Percentiles rank a stretch among this genome's conserved stretches.
Evolutionary conservation across 139 green algal species (phyloP).

Genomic region (Chlamydomonas applanata): DNA sequence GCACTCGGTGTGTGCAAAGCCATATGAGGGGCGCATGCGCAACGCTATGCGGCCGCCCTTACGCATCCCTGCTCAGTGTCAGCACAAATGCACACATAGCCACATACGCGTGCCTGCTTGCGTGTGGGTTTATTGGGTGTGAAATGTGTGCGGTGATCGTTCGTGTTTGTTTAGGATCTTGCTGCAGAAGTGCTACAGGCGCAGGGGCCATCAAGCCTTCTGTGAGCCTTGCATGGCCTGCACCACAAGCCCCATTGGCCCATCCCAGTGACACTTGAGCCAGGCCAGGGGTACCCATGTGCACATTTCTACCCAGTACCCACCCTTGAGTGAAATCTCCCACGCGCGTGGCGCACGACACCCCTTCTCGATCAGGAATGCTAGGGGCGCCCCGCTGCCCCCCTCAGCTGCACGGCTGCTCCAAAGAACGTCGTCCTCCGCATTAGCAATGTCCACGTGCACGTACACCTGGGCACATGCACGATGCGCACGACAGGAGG

Average conservation of each 20-base stretch:
- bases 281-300: too few species aligned
- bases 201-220: too few species aligned
- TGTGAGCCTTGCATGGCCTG: too few species aligned
- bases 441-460: slow-evolving; percentile 49
- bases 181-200: too few species aligned
- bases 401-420: slow-evolving; percentile 57
- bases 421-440: slow-evolving; percentile 49
- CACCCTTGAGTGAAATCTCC: slow-evolving; percentile 74
- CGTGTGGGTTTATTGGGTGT: not conserved
- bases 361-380: slow-evolving; percentile 66
- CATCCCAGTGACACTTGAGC: too few species aligned
- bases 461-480: slow-evolving; percentile 12
- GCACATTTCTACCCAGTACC: not conserved
- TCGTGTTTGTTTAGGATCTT: too few species aligned
- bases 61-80: slow-evolving; percentile 46
- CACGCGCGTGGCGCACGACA: slow-evolving; percentile 57
- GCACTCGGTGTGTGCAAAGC: slow-evolving; percentile 65
- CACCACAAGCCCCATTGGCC: too few species aligned
- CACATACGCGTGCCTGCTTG: not conserved
- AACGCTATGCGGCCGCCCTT: slow-evolving; percentile 47
- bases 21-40: slow-evolving; percentile 65
- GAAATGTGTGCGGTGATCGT: too few species aligned
- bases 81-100: not conserved
- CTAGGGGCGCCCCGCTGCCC: slow-evolving; percentile 56
- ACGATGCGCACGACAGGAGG: not conserved